phyloP scores from a whole-genome alignment of 1,139 yeast species.

The Lodderomyces oxycetoniae region DNA sequence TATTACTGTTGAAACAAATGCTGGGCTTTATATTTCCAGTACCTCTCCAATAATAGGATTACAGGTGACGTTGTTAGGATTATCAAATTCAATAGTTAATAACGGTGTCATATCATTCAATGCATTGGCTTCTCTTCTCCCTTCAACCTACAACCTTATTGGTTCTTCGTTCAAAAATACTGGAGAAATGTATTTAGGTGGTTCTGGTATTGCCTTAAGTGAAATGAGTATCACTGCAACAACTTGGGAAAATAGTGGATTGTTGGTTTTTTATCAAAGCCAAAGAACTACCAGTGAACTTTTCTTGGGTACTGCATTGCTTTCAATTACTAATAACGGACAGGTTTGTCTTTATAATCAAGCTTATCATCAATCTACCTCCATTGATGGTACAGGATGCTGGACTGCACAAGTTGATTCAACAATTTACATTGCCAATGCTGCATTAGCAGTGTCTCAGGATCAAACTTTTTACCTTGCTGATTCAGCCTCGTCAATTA shows the following conservation, averaged over 20 bases:
- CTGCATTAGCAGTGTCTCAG: slow-evolving; percentile 15
- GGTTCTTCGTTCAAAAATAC: slow-evolving; percentile 22
- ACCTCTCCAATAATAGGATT: slow-evolving; percentile 10
- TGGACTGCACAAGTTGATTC: slow-evolving; percentile 21
- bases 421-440: slow-evolving; percentile 18
- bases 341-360: slow-evolving; percentile 26
- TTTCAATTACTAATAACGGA: slow-evolving; percentile 24
- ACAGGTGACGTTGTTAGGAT: slow-evolving; percentile 13
- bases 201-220: slow-evolving; percentile 20
- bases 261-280: slow-evolving; percentile 21
- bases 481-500: slow-evolving; percentile 17
- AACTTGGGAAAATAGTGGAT: slow-evolving; percentile 26
- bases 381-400: slow-evolving; percentile 28
- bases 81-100: slow-evolving; percentile 17
- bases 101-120: slow-evolving; percentile 24
- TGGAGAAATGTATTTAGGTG: slow-evolving; percentile 28
- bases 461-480: slow-evolving; percentile 24
- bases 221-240: slow-evolving; percentile 19
- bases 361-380: slow-evolving; percentile 23
- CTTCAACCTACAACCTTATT: slow-evolving; percentile 20
- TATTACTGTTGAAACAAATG: slow-evolving; percentile 18
- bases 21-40: slow-evolving; percentile 19
- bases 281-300: slow-evolving; percentile 18
- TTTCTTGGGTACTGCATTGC: slow-evolving; percentile 19
- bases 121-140: slow-evolving; percentile 15